These are phyloP conservation scores for Blastobotrys niveus DNA, from an alignment of 1,139 yeast genomes.

Conservation along the genomic window DNA sequence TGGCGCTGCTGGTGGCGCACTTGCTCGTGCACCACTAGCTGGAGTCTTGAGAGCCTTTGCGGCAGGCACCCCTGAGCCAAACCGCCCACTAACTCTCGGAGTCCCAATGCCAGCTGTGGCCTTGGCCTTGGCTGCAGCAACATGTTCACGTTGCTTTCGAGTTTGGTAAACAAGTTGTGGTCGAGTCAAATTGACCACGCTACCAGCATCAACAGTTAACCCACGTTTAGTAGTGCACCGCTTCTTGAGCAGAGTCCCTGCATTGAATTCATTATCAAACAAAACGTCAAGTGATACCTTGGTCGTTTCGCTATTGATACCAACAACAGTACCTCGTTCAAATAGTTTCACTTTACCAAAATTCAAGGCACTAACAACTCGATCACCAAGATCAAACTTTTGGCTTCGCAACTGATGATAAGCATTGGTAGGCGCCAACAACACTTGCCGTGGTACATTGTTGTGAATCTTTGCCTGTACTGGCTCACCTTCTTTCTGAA, in stretches of 20 bases:
- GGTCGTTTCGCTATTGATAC: constrained; percentile 61
- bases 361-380: constrained; percentile 79
- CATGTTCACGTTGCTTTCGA: constrained; percentile 18
- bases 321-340: constrained; percentile 86
- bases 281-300: constrained; percentile 58
- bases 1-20: no score
- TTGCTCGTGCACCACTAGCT: no score
- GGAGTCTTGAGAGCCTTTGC: no score
- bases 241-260: constrained; percentile 79
- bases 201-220: constrained; percentile 70
- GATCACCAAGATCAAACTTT: constrained; percentile 77
- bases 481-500: constrained; percentile 22
- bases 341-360: constrained; percentile 87
- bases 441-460: constrained; percentile 81
- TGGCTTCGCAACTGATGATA: constrained; percentile 70
- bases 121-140: constrained; percentile 24
- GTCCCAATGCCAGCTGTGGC: constrained; percentile 22
- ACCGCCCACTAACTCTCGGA: no score
- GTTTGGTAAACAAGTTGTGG: constrained; percentile 67
- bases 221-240: constrained; percentile 77
- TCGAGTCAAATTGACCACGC: constrained; percentile 69
- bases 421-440: constrained; percentile 71
- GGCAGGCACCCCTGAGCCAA: no score
- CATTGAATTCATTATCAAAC: constrained; percentile 76
- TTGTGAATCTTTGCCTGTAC: constrained; percentile 31